These are phyloP conservation scores for Plantago coronopus DNA, from an alignment of 305 asterid genomes.

Conservation along the genomic window DNA sequence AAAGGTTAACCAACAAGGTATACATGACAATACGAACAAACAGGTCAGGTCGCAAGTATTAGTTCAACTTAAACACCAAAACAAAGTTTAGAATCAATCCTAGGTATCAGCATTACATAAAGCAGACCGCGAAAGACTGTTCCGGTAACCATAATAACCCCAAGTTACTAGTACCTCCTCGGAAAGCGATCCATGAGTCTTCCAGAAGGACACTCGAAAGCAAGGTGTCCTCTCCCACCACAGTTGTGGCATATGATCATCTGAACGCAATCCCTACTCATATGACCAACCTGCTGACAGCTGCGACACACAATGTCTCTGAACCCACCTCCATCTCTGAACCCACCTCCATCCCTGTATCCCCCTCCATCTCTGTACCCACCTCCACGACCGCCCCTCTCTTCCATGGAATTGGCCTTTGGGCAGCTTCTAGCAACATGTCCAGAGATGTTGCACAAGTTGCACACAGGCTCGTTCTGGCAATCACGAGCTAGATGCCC, in stretches of 20 bases:
- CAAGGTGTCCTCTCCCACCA: constrained; percentile 81
- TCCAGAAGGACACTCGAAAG: constrained; percentile 79
- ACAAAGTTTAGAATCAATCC: constrained; percentile 20
- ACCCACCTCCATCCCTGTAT: constrained; percentile 47
- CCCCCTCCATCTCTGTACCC: constrained; percentile 39
- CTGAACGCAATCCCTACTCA: constrained; percentile 70
- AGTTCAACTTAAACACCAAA: neutral
- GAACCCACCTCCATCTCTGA: constrained; percentile 52
- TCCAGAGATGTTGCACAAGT: constrained; percentile 77
- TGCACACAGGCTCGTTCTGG: constrained; percentile 90
- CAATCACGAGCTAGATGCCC: constrained; percentile 96
- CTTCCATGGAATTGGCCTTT: constrained; percentile 46
- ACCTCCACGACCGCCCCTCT: constrained; percentile 53
- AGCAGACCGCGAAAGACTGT: neutral
- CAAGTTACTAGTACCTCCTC: constrained; percentile 47
- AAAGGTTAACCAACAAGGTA: neutral
- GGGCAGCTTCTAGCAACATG: constrained; percentile 75
- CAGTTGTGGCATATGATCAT: constrained; percentile 71
- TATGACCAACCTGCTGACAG: constrained; percentile 82
- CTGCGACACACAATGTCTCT: constrained; percentile 67
- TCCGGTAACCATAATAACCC: neutral
- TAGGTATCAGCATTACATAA: constrained; percentile 16
- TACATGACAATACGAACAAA: neutral
- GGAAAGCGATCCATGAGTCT: constrained; percentile 71
- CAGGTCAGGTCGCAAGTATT: neutral